phyloP scores from a whole-genome alignment of 805 yeast species.

The Starmerella vaccinii region DNA sequence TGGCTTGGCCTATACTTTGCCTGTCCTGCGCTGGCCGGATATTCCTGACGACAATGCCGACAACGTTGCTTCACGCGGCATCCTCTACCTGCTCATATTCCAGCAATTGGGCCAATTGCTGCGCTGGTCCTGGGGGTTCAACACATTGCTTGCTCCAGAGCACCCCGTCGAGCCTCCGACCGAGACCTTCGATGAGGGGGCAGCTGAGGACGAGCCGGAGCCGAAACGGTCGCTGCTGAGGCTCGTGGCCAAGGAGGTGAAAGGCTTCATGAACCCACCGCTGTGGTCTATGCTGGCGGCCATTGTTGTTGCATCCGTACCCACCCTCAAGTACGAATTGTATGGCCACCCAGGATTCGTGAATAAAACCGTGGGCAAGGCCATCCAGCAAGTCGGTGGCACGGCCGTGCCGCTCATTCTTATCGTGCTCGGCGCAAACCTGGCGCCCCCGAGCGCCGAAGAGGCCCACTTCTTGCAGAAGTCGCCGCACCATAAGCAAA shows the following conservation, averaged over 20 bases:
- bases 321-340: constrained; percentile 38
- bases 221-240: not conserved
- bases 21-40: constrained; percentile 49
- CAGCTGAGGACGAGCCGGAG: not conserved
- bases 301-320: constrained; percentile 50
- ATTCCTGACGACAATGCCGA: constrained; percentile 45
- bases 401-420: constrained; percentile 54
- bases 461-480: constrained; percentile 25
- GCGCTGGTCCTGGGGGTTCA: constrained; percentile 67
- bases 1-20: constrained; percentile 53
- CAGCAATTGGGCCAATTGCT: constrained; percentile 59
- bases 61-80: constrained; percentile 52
- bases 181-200: not conserved
- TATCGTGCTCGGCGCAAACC: constrained; percentile 51
- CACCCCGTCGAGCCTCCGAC: not conserved
- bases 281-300: constrained; percentile 52
- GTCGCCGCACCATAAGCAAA: constrained; percentile 35
- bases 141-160: constrained; percentile 42
- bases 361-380: constrained; percentile 42
- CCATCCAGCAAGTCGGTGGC: constrained; percentile 44
- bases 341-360: constrained; percentile 40
- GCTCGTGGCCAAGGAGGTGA: constrained; percentile 19
- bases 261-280: constrained; percentile 52
- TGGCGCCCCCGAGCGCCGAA: constrained; percentile 46
- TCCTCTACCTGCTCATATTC: constrained; percentile 48